A percentile compares a stretch with the other conserved stretches of the same genome.
Conservation (phyloP, 768 basidiomycete genomes). For the Pleurotus tuber-regium region DNA sequence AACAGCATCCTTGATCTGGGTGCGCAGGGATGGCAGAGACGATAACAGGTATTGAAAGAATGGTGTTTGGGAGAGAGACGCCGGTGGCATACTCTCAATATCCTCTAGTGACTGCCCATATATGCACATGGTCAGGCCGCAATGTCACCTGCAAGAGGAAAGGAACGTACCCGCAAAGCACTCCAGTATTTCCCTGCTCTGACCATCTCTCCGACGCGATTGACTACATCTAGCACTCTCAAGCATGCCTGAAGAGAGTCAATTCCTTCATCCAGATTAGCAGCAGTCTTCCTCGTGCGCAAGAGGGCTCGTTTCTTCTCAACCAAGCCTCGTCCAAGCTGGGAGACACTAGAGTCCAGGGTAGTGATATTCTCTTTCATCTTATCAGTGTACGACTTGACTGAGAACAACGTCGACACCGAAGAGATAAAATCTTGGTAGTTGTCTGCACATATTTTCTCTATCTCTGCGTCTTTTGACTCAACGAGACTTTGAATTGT, state of each 20-base stretch:
- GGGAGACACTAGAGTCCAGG: constrained; percentile 83
- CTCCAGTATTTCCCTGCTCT: constrained; percentile 95
- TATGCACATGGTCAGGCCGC: constrained; percentile 28
- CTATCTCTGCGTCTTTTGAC: constrained; percentile 94
- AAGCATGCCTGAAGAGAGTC: constrained; percentile 93
- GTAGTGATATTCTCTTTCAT: constrained; percentile 90
- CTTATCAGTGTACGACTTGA: constrained; percentile 94
- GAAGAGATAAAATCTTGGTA: constrained; percentile 98
- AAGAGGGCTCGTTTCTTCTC: constrained; percentile 92
- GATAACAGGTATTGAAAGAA: constrained; percentile 90
- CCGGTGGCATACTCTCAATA: constrained; percentile 86
- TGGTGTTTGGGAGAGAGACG: constrained; percentile 87
- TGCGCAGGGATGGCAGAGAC: constrained; percentile 86
- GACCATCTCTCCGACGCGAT: constrained; percentile 92
- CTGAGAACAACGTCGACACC: constrained; percentile 92
- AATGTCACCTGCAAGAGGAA: constrained; percentile 27
- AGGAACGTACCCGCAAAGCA: constrained; percentile 79
- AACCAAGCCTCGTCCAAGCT: constrained; percentile 83
- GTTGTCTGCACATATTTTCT: constrained; percentile 92
- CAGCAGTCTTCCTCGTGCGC: constrained; percentile 88
- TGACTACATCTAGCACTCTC: constrained; percentile 87
- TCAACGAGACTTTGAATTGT: constrained; percentile 86
- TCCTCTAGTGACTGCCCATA: constrained; percentile 85
- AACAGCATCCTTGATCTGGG: constrained; percentile 89
- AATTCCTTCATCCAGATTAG: constrained; percentile 94